Conservation (phyloP, 129 eudicot species). For the Oenanthe sinensis region DNA sequence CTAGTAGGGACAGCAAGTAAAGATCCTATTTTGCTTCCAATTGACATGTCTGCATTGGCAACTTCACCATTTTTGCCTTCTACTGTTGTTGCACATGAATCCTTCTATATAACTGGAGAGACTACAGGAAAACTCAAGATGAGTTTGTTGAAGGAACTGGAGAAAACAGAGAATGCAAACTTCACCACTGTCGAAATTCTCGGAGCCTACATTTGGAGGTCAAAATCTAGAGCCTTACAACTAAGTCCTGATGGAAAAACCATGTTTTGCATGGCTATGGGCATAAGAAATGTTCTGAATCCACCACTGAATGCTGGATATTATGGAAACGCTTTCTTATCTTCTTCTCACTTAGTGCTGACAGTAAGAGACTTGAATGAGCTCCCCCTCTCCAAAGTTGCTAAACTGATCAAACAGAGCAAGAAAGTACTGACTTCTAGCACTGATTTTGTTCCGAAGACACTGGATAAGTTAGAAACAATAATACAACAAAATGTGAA, state of each 20-base stretch:
- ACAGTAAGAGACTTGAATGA: slow-evolving; percentile 14
- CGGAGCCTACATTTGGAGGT: slow-evolving; percentile 17
- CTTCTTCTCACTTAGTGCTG: slow-evolving; percentile 1
- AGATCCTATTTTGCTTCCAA: slow-evolving; percentile 1
- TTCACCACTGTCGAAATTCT: slow-evolving; percentile 14
- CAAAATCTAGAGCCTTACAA: slow-evolving; percentile 14
- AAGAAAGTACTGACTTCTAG: slow-evolving; percentile 13
- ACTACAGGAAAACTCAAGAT: not conserved
- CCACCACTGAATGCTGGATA: slow-evolving; percentile 18
- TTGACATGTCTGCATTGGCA: slow-evolving; percentile 8
- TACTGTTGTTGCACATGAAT: slow-evolving; percentile 8
- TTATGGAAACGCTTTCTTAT: slow-evolving; percentile 16
- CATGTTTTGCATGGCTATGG: slow-evolving; percentile 7
- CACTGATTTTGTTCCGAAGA: not conserved
- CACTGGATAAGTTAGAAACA: slow-evolving; percentile 11
- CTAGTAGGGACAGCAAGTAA: slow-evolving; percentile 9
- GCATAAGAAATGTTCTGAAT: slow-evolving; percentile 8
- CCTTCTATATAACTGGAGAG: slow-evolving; percentile 8
- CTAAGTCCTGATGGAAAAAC: slow-evolving; percentile 18
- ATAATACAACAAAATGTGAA: slow-evolving; percentile 6
- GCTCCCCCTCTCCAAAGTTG: slow-evolving; percentile 10
- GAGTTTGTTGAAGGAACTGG: slow-evolving; percentile 4
- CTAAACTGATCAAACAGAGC: slow-evolving; percentile 17
- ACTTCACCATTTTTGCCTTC: slow-evolving; percentile 19
- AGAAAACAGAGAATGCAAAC: not conserved